Percentiles rank a stretch among this genome's conserved stretches.
These are phyloP conservation scores for Chloris gayana DNA, from an alignment of 176 grass and related monocot genomes.

Conservation along the genomic window DNA sequence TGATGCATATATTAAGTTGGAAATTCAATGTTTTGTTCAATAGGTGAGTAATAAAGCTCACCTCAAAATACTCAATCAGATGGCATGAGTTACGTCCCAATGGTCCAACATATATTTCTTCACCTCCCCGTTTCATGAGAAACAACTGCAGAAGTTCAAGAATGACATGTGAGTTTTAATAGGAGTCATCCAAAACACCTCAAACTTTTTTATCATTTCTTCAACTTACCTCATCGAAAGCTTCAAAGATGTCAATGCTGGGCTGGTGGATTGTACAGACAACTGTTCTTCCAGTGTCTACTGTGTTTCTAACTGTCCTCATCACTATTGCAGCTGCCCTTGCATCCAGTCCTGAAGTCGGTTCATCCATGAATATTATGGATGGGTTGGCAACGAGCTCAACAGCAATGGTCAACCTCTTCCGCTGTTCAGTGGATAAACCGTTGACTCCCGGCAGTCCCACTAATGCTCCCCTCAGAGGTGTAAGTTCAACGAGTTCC, in stretches of 20 bases:
- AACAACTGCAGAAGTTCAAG: constrained; percentile 65
- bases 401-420: constrained; percentile 92
- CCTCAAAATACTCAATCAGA: constrained; percentile 89
- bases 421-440: constrained; percentile 86
- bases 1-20: constrained; percentile 20
- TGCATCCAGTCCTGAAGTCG: constrained; percentile 85
- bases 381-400: constrained; percentile 92
- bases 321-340: constrained; percentile 95
- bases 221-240: constrained; percentile 77
- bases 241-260: constrained; percentile 96
- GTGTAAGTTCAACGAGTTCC: constrained; percentile 79
- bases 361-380: constrained; percentile 98
- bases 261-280: constrained; percentile 96
- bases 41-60: constrained; percentile 34
- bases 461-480: constrained; percentile 77
- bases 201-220: constrained; percentile 15
- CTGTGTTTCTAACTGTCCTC: constrained; percentile 88
- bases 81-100: constrained; percentile 79
- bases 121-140: constrained; percentile 94
- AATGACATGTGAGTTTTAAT: constrained; percentile 37
- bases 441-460: constrained; percentile 93
- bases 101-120: constrained; percentile 87
- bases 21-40: constrained; percentile 3
- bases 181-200: background rate
- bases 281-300: constrained; percentile 90